A percentile compares a stretch with the other conserved stretches of the same genome.
Evolutionary conservation across 352 stramenopile species (phyloP).

Genomic region (Globisporangium takayamanum): DNA sequence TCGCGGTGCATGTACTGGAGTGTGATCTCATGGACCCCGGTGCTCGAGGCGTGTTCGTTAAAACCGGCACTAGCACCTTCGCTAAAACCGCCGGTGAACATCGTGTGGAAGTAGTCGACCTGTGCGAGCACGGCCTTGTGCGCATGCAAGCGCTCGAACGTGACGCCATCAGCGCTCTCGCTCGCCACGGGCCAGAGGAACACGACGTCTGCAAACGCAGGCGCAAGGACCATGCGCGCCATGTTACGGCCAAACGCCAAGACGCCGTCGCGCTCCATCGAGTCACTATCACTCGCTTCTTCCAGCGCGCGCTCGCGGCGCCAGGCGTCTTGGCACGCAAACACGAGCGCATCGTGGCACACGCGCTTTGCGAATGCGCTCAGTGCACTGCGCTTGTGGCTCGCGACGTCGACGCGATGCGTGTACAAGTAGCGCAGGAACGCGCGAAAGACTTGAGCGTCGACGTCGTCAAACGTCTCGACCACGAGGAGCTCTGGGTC

Average conservation of each 20-base stretch:
- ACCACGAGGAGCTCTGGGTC: conserved; percentile 21
- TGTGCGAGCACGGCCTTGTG: conserved; percentile 71
- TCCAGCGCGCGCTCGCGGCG: conserved; percentile 21
- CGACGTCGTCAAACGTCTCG: conserved; percentile 51
- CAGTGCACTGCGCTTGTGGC: conserved; percentile 55
- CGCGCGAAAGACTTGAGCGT: conserved; percentile 52
- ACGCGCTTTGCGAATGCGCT: conserved; percentile 45
- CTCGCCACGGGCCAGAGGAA: conserved; percentile 56
- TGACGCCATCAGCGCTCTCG: background rate
- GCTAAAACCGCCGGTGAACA: conserved; percentile 78
- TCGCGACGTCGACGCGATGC: conserved; percentile 49
- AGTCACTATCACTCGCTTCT: conserved; percentile 2
- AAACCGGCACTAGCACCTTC: conserved; percentile 28
- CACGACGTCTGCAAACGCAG: conserved; percentile 52
- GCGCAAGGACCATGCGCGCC: conserved; percentile 33
- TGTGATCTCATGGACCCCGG: conserved; percentile 40
- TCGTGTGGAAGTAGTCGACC: conserved; percentile 77
- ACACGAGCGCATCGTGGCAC: conserved; percentile 39
- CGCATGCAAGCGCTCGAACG: conserved; percentile 37
- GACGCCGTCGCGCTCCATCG: conserved; percentile 10
- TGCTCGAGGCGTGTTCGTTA: background rate
- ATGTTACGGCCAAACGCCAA: conserved; percentile 54
- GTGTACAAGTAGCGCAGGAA: conserved; percentile 71
- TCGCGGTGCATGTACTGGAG: conserved; percentile 71
- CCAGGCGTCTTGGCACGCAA: conserved; percentile 52